Base-by-base conservation (phyloP, 805 yeast genomes). In the Cyberlindnera meyerae region DNA sequence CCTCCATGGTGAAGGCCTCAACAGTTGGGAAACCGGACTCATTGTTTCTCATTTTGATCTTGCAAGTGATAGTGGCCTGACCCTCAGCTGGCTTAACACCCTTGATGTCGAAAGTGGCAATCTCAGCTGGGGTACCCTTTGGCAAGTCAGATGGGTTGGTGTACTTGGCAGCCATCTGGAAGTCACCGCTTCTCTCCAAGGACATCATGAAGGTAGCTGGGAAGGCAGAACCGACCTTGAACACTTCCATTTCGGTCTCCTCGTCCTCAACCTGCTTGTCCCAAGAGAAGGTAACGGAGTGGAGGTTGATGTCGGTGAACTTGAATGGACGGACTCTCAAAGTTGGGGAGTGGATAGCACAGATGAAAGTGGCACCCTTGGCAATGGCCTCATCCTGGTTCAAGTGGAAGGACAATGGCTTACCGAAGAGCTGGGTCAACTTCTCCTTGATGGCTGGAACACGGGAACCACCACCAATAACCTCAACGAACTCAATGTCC, bases 331-430 rank as follows among this genome's bases (percentile, higher is more conserved):
- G 84, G 36, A 93, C 98, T 71, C 98, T 85, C 57, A 93, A 79
- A 49, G 97, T 89, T 67, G 98, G 98, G 24, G 97, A 90, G 75
- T 89, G 97, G 71, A 88, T 85, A 52, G 98, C 99, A 67, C 98
- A 93, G 58, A 93, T 84, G 68, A 93, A 93, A 33, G 98, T 96
- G 56, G 96, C 95, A 73, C 99, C 99, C 67, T 90, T 86, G 39
- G 98, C 97, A 62, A 90, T 83, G 47, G 98, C 96, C 75, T 93
- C 99, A 62, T 93, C 99, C 71, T 89, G 97, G 77, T 93, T 93
- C 68, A 94, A 78, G 53, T 97, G 94, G 73, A 84, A 83, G 27
- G 96, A 85, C 61, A 93, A 73, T 55, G 71, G 81, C 70, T 84
- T 84, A 63, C 85, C 85, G 62, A 93, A 87, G 49, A 84, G 72